These are phyloP conservation scores for Mortierella sp. DNA, from an alignment of 371 early-diverging fungal genomes.

Conservation along the genomic window DNA sequence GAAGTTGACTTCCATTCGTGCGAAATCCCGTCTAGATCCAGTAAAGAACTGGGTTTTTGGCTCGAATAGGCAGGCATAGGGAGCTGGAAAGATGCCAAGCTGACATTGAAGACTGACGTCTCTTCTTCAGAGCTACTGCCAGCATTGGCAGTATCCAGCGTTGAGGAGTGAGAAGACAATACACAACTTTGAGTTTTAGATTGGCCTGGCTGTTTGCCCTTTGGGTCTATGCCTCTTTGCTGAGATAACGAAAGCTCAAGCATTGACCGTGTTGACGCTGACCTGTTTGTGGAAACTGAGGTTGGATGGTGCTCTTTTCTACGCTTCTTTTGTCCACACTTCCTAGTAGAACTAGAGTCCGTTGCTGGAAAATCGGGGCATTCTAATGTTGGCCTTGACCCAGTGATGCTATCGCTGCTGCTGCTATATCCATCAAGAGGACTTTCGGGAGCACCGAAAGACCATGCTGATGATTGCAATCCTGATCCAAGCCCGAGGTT, in stretches of 20 bases:
- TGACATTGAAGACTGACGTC: slow-evolving; percentile 3
- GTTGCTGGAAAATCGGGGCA: neutral
- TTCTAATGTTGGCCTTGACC: neutral
- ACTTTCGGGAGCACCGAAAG: slow-evolving; percentile 26
- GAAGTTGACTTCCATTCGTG: neutral
- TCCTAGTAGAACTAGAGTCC: neutral
- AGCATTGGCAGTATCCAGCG: neutral
- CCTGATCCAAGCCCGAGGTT: slow-evolving; percentile 9
- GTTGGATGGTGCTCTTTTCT: slow-evolving; percentile 25
- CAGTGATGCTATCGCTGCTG: slow-evolving; percentile 14
- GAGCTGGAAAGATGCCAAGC: slow-evolving; percentile 12
- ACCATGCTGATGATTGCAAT: slow-evolving; percentile 5
- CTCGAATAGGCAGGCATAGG: slow-evolving; percentile 9
- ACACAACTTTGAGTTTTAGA: neutral
- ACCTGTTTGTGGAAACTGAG: neutral
- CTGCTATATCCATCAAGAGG: slow-evolving; percentile 17
- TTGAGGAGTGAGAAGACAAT: neutral
- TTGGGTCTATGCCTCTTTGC: slow-evolving; percentile 3
- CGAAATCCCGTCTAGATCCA: neutral
- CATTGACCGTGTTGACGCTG: slow-evolving; percentile 10
- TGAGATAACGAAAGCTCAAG: slow-evolving; percentile 12
- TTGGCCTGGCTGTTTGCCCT: slow-evolving; percentile 30
- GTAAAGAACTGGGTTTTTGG: neutral
- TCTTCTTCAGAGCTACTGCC: neutral
- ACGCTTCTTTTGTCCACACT: slow-evolving; percentile 29